These are phyloP conservation scores for Picea glauca DNA, from an alignment of 75 land plant species.

Conservation along the genomic window DNA sequence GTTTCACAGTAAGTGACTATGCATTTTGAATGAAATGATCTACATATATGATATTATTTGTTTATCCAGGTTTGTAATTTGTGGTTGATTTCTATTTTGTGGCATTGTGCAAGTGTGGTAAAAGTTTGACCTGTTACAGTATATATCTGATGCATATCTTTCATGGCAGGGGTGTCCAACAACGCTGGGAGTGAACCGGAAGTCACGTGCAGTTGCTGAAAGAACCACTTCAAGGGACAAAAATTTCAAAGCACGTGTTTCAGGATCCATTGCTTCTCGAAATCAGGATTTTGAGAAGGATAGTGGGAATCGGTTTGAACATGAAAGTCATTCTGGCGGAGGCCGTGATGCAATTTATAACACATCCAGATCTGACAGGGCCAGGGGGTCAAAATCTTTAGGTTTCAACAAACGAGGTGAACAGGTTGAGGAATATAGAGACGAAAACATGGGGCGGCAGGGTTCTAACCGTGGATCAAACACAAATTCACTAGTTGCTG, in stretches of 20 bases:
- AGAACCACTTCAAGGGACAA: slow-evolving; percentile 78
- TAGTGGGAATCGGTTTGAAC: not conserved
- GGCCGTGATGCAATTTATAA: slow-evolving; percentile 7
- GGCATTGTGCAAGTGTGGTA: not conserved
- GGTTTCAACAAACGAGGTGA: slow-evolving; percentile 1
- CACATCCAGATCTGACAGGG: not conserved
- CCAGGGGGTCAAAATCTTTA: not conserved
- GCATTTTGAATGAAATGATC: too few species aligned
- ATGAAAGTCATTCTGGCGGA: not conserved
- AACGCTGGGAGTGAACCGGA: slow-evolving; percentile 87
- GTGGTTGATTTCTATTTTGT: not conserved
- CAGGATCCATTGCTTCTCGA: slow-evolving; percentile 23
- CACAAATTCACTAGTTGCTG: slow-evolving; percentile 25
- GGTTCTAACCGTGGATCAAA: slow-evolving; percentile 28
- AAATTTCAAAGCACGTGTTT: slow-evolving; percentile 68
- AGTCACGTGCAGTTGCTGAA: slow-evolving; percentile 73
- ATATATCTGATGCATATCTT: not conserved
- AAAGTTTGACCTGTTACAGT: not conserved
- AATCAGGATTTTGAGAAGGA: slow-evolving; percentile 3
- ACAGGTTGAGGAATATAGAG: slow-evolving; percentile 6
- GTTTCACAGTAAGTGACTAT: too few species aligned
- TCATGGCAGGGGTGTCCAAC: slow-evolving; percentile 89
- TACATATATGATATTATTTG: not conserved
- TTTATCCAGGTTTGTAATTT: not conserved
- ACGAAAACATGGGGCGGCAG: slow-evolving; percentile 29